A percentile compares a stretch with the other conserved stretches of the same genome.
phyloP scores from a whole-genome alignment of 306 rosid species.

The Trichosanthes truncata region DNA sequence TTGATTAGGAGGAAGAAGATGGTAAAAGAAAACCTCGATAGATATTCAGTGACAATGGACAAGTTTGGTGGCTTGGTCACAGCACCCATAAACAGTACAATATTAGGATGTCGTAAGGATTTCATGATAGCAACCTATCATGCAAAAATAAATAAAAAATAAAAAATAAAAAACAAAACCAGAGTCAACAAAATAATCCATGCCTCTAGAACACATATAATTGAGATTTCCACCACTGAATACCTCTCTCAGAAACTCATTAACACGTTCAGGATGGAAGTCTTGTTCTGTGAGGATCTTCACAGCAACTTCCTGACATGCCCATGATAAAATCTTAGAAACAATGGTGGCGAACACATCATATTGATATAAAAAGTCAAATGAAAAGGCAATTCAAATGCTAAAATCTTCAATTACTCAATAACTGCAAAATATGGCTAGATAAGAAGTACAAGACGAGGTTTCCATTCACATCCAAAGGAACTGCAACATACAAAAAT shows the following conservation, averaged over 20 bases:
- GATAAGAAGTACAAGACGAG: neutral
- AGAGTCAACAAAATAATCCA: slow-evolving; percentile 13
- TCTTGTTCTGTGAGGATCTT: slow-evolving; percentile 98
- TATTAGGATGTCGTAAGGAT: slow-evolving; percentile 87
- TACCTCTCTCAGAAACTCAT: slow-evolving; percentile 96
- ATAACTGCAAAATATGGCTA: neutral
- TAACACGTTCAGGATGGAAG: slow-evolving; percentile 74
- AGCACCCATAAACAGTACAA: slow-evolving; percentile 97
- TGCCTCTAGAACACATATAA: neutral
- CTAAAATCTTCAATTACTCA: neutral
- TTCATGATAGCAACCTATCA: slow-evolving; percentile 94
- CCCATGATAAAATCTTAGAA: slow-evolving; percentile 10
- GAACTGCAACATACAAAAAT: neutral
- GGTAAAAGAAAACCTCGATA: slow-evolving; percentile 59
- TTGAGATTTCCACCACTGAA: slow-evolving; percentile 12
- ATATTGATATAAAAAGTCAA: neutral
- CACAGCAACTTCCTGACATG: slow-evolving; percentile 88
- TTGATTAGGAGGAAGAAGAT: slow-evolving; percentile 11
- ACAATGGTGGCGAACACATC: neutral
- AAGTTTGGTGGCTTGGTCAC: slow-evolving; percentile 93
- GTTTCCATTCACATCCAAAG: neutral
- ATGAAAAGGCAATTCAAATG: neutral
- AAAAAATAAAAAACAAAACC: slow-evolving; percentile 6
- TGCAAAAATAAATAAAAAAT: slow-evolving; percentile 24
- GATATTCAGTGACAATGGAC: slow-evolving; percentile 95